Evolutionary conservation across 257 asterid species (phyloP).

Genomic region (Solanum neorickii): DNA sequence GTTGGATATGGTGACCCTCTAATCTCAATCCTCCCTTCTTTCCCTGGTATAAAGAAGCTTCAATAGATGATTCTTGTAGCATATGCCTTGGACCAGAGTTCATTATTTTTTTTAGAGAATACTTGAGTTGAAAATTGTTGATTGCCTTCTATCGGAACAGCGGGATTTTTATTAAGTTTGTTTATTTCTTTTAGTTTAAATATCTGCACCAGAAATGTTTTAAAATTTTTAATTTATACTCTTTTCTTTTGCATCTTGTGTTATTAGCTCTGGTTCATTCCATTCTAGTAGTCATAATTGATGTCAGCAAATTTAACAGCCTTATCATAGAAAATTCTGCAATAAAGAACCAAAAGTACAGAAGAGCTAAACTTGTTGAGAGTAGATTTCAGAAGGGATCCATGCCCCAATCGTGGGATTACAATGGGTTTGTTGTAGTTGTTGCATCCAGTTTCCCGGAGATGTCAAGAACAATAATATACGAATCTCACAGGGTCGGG

Average conservation of each 20-base stretch:
- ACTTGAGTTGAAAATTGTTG: not conserved
- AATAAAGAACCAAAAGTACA: not conserved
- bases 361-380: not conserved
- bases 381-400: not conserved
- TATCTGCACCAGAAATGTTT: not conserved
- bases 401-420: too few relatives aligned
- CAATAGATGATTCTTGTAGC: not conserved
- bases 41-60: slow-evolving; percentile 69
- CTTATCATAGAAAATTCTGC: too few relatives aligned
- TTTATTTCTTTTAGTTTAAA: not conserved
- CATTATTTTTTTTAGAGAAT: not conserved
- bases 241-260: not conserved
- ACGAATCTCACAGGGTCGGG: too few relatives aligned
- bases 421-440: too few relatives aligned
- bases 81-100: not conserved
- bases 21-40: slow-evolving; percentile 71
- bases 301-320: too few relatives aligned
- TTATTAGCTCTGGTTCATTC: not conserved
- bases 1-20: slow-evolving; percentile 85
- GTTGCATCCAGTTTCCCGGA: not conserved
- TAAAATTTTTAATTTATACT: not conserved
- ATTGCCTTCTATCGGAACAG: not conserved
- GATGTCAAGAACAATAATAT: not conserved
- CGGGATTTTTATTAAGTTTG: not conserved
- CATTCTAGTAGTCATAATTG: not conserved